Base-by-base conservation (phyloP, 2,329 filamentous ascomycete genomes). In the Paracoccidioides brasiliensis region DNA sequence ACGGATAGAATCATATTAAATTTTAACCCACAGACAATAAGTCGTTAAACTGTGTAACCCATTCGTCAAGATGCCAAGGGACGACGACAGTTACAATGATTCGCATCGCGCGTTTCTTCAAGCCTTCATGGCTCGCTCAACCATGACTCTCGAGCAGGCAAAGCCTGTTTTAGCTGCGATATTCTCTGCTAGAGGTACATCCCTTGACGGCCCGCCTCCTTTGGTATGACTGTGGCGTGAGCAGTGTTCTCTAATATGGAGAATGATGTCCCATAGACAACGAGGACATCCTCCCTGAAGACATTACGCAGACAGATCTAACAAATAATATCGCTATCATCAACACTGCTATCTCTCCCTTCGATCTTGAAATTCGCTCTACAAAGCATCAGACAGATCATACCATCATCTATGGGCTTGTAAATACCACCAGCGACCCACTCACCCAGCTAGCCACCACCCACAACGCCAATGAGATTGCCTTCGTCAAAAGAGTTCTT, bases 21-120 rank as follows among this genome's bases (percentile, higher is more conserved):
- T 22, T 22, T 22, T 2, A 22, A 22, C 22, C 22, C 22, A 22
- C 22, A 22, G 22, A 22, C 22, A 22, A 22, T 22, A 22, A 22
- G 22, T 1, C 22, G 22, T 14, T 6, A n/a, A 32, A 12, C 28
- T 30, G 28, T 30, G 28, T n/a, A 41, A 8, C 4, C 10, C n/a
- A n/a, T 5, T 5, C 35, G 8, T 40, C 49, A 52, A 49, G 41
- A 60, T 60, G 57, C 49, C 57, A 30, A 43, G 35, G 8, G 46
- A 50, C 37, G 32, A 45, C 43, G 55, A 56, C 7, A 54, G 63
- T 56, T 84, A 83, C 64, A 73, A 78, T 63, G 76, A 94, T 67
- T 78, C 78, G 59, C 87, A 96, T 68, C 85, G 89, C 56, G 90
- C 91, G 7, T 95, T 98, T 66, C 77, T 97, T 0, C 93, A 98